Evolutionary conservation across 2,329 filamentous ascomycete species (phyloP).

Genomic region (Aspergillus costaricaensis): DNA sequence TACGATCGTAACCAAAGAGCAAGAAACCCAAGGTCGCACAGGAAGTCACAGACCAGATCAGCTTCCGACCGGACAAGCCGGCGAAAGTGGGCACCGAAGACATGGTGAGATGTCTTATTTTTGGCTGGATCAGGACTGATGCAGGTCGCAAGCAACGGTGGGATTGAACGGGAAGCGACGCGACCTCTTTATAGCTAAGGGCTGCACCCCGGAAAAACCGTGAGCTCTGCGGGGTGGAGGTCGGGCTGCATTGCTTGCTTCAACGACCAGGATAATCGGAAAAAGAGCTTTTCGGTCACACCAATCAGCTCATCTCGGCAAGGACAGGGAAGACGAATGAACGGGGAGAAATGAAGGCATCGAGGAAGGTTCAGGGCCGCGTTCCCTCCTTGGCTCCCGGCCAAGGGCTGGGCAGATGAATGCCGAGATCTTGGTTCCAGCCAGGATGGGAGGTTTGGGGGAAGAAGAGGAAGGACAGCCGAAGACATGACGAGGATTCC

Average conservation of each 20-base stretch:
- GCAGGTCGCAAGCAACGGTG: not conserved
- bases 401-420: slow-evolving; percentile 6
- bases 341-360: not conserved
- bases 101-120: slow-evolving; percentile 1
- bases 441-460: not conserved
- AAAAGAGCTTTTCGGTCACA: not conserved
- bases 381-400: slow-evolving; percentile 4
- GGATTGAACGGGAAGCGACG: not conserved
- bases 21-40: slow-evolving; percentile 15
- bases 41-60: slow-evolving; percentile 8
- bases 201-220: not conserved
- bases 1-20: slow-evolving; percentile 13
- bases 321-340: not conserved
- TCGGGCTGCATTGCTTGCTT: not conserved
- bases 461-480: not conserved
- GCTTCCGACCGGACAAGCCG: slow-evolving; percentile 8
- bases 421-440: slow-evolving; percentile 4
- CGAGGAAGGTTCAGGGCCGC: too few species aligned
- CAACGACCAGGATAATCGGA: not conserved
- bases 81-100: slow-evolving; percentile 8
- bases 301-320: not conserved
- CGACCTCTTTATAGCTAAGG: not conserved
- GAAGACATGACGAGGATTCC: not conserved
- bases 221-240: not conserved
- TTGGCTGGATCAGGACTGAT: not conserved